Percentiles rank a stretch among this genome's conserved stretches.
Conservation (phyloP, 768 basidiomycete genomes). For the Lactarius psammicola region DNA sequence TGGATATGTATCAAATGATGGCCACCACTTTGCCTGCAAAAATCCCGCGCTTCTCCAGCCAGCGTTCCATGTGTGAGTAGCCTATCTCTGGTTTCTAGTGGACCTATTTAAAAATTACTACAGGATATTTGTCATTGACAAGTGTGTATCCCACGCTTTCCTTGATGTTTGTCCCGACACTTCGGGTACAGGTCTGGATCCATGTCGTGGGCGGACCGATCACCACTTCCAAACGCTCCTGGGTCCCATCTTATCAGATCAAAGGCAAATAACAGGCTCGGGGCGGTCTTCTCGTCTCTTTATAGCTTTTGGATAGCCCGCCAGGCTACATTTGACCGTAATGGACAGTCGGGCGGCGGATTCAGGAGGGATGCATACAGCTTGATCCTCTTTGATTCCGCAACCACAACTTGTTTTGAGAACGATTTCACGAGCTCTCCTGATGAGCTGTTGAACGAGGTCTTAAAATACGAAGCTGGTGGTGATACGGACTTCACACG, state of each 20-base stretch:
- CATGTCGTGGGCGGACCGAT: constrained; percentile 43
- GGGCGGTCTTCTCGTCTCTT: constrained; percentile 55
- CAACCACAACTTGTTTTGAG: constrained; percentile 34
- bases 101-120: not conserved
- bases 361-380: constrained; percentile 53
- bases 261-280: constrained; percentile 48
- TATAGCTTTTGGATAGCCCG: constrained; percentile 56
- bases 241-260: constrained; percentile 38
- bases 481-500: constrained; percentile 45
- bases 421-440: constrained; percentile 50
- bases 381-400: constrained; percentile 52
- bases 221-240: constrained; percentile 46
- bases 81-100: not conserved
- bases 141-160: constrained; percentile 36
- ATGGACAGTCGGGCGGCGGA: constrained; percentile 45
- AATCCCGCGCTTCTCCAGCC: constrained; percentile 53
- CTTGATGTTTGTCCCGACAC: too few relatives aligned
- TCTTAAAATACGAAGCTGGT: constrained; percentile 30
- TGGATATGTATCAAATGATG: constrained; percentile 54
- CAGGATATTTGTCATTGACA: constrained; percentile 54
- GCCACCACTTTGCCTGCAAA: constrained; percentile 52
- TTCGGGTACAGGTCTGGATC: constrained; percentile 45
- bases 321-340: constrained; percentile 36
- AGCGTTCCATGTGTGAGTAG: constrained; percentile 56
- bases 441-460: constrained; percentile 43